Evolutionary conservation across 2,329 filamentous ascomycete species (phyloP), one percentile per base, ranked within the genome.

Genomic region (Penicillium thymicola): DNA sequence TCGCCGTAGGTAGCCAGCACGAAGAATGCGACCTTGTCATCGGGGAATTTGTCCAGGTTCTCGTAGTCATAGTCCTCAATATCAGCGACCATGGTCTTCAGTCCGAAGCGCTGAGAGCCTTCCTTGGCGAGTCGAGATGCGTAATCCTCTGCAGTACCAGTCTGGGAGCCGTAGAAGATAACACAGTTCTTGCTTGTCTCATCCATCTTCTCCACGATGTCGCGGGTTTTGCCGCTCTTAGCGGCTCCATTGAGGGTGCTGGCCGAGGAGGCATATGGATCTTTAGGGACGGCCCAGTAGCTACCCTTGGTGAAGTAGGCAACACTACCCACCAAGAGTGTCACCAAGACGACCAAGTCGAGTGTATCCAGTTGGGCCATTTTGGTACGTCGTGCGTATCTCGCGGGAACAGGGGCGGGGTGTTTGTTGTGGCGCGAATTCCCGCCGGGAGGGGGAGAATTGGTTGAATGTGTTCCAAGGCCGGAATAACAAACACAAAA

Each of bases 271-370:
- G 90, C 89, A 75, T 96, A 96, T 25, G 93, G 90, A 73, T 97
- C 92, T 72, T 94, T 94, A 64, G 84, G 83, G 51, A 96, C 83
- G 28, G 85, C 92, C 70, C 70, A 99, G 75, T 94, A 87, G 63
- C 88, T 94, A 70, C 94, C 94, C 75, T 99, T 99, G 65, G 94
- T 97, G 78, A 99, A 96, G 79, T 97, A 99, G 71, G 93, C 94
- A 59, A 92, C 74, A 46, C 92, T 97, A 65, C 91, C 94, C 57
- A 95, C 75, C 54, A 97, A 83, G 67, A 99, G 88, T 57, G 85
- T 85, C 60, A 86, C 85, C 65, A 99, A 89, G 82, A 99, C 94
- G 69, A 96, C 76, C 68, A 97, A 83, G 83, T 99, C 94, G 79
- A 99, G 81, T 27, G 92, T 96, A 75, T 99, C 94, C 73, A 99